phyloP scores from a whole-genome alignment of 768 basidiomycete genomes.

The Dendrothele bispora region DNA sequence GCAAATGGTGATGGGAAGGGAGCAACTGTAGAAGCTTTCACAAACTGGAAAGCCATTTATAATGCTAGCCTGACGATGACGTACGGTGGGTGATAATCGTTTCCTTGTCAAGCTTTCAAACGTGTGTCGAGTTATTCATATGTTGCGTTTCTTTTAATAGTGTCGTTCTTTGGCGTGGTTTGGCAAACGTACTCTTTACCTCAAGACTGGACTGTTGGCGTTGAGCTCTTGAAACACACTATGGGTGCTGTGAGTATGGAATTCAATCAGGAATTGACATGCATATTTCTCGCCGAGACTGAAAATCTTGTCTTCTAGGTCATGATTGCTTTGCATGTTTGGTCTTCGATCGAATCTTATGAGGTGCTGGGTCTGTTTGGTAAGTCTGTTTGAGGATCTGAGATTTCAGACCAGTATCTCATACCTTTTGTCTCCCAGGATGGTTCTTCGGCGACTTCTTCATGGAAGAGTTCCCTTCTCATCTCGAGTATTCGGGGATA shows the following conservation, averaged over 20 bases:
- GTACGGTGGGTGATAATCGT: conserved; percentile 66
- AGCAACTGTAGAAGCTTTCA: conserved; percentile 91
- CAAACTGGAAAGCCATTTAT: conserved; percentile 92
- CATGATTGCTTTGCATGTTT: conserved; percentile 83
- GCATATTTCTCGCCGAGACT: conserved; percentile 12
- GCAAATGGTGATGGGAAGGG: conserved; percentile 59
- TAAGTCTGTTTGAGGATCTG: conserved; percentile 27
- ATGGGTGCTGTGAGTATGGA: conserved; percentile 70
- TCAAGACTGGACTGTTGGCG: conserved; percentile 82
- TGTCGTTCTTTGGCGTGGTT: conserved; percentile 80
- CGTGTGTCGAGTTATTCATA: too few relatives aligned
- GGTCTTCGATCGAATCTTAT: conserved; percentile 88
- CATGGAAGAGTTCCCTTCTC: conserved; percentile 88
- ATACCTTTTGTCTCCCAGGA: conserved; percentile 41
- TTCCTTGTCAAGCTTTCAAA: too few relatives aligned
- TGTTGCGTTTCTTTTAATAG: conserved; percentile 37
- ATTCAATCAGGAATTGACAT: conserved; percentile 1
- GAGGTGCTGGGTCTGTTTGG: conserved; percentile 94
- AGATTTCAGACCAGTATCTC: neutral
- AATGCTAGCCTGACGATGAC: conserved; percentile 95
- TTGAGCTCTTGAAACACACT: conserved; percentile 84
- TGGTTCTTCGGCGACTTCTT: conserved; percentile 99
- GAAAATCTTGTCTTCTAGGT: conserved; percentile 48
- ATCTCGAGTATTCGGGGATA: conserved; percentile 94
- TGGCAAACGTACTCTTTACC: conserved; percentile 91